Evolutionary conservation across 225 moss, liverwort and hornwort species (phyloP).

Genomic region (Physcomitrellopsis africana): DNA sequence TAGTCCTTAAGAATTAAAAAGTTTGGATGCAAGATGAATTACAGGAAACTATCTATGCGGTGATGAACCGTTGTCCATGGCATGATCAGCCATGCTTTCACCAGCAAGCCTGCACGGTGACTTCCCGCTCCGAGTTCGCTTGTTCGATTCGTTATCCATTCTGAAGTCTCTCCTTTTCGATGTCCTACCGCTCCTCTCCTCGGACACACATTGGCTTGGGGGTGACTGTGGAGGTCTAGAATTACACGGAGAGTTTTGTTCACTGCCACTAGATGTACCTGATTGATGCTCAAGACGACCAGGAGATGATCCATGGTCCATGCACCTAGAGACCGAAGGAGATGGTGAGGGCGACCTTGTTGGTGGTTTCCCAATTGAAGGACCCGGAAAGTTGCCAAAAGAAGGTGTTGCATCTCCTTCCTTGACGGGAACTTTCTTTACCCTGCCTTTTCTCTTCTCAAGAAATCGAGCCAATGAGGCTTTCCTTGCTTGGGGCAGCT

Average conservation of each 20-base stretch:
- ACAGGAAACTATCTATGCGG: constrained; percentile 19
- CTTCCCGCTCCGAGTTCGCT: constrained; percentile 31
- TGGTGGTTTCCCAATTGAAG: constrained; percentile 28
- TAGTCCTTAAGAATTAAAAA: neutral
- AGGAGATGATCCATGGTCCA: constrained; percentile 28
- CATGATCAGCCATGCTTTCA: constrained; percentile 22
- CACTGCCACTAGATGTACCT: constrained; percentile 37
- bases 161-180: constrained; percentile 33
- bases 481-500: constrained; percentile 88
- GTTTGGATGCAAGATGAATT: neutral
- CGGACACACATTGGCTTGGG: constrained; percentile 34
- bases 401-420: constrained; percentile 42
- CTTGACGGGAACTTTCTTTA: constrained; percentile 33
- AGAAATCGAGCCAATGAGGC: constrained; percentile 84
- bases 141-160: constrained; percentile 1
- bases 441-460: constrained; percentile 93
- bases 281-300: constrained; percentile 26
- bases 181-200: constrained; percentile 31
- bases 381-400: constrained; percentile 37
- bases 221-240: constrained; percentile 43
- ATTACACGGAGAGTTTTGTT: constrained; percentile 39
- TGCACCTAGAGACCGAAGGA: constrained; percentile 7
- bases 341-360: constrained; percentile 39
- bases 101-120: constrained; percentile 20
- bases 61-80: constrained; percentile 34